Conservation (phyloP, 495 filamentous ascomycete species). For the Usnea hakonensis region DNA sequence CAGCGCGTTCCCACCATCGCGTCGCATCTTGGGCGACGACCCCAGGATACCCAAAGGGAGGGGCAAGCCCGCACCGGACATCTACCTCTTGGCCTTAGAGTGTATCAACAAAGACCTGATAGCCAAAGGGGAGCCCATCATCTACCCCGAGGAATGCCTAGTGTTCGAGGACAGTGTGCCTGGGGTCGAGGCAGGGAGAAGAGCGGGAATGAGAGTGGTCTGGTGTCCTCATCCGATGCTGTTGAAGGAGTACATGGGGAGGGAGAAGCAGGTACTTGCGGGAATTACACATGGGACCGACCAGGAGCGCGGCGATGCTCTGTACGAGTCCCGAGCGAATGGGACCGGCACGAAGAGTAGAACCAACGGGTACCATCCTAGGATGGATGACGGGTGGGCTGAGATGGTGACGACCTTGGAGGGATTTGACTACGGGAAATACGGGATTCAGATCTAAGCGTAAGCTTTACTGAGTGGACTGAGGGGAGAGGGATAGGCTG, state of each 20-base stretch:
- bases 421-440: conserved; percentile 64
- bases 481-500: not conserved
- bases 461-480: too few relatives aligned
- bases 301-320: conserved; percentile 41
- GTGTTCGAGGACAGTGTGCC: conserved; percentile 95
- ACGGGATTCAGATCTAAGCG: conserved; percentile 46
- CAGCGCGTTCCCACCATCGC: conserved; percentile 54
- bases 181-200: conserved; percentile 81
- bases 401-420: conserved; percentile 54
- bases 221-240: conserved; percentile 87
- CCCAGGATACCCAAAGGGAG: conserved; percentile 65
- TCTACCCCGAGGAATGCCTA: conserved; percentile 79
- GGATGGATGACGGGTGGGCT: conserved; percentile 67
- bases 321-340: conserved; percentile 37
- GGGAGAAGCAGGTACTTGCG: conserved; percentile 76
- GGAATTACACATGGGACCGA: conserved; percentile 65
- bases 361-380: not conserved
- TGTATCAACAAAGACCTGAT: conserved; percentile 69
- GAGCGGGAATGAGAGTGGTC: conserved; percentile 90
- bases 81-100: conserved; percentile 80
- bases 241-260: conserved; percentile 62
- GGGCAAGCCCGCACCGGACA: conserved; percentile 92
- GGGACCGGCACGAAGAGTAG: conserved; percentile 40
- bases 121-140: conserved; percentile 50
- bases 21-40: conserved; percentile 82